Base-by-base conservation (phyloP, 2,329 filamentous ascomycete genomes). In the Raffaelea arxii region DNA sequence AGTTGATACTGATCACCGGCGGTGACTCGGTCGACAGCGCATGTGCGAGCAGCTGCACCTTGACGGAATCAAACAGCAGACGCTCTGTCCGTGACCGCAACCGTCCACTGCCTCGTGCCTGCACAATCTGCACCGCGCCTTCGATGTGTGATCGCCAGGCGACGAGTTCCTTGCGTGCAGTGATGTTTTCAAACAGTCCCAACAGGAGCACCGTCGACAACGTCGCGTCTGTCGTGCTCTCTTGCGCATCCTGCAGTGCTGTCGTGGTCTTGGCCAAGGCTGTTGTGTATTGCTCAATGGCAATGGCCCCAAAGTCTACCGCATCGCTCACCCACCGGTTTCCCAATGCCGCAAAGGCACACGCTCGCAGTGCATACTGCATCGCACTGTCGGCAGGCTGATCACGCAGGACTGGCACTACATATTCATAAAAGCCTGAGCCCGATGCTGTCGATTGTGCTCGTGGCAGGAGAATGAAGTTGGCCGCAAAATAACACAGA, bases 91-190 rank as follows among this genome's bases (percentile, higher is more conserved):
- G 71, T 16, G 74, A 77, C 30, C 65, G 64, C 7, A 78, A 56
- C 54, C 78, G 75, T 50, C 73, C 71, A 55, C 69, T 71, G 3
- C 78, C 78, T 27, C 78, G 70, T n/a, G 72, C 68, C 56, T 74
- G 76, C 42, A 78, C 74, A 2, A 82, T 65, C 53, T 79, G 74
- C 21, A 80, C 72, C 12, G 78, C 78, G 3, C 77, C 78, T 50
- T 80, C 74, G 18, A 77, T 71, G 54, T 82, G 78, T 9, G 76
- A 77, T 4, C 75, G 76, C 78, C 78, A 82, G 2, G 77, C 75
- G 44, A 72, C 61, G 58, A 72, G 70, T 27, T 70, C 73, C 41
- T 74, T 62, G 47, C 70, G 72, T 10, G 74, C 71, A 1, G 72
- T 72, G 38, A 81, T 78, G 45, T 70, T 76, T 62, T 82, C 78